Evolutionary conservation across 2,329 filamentous ascomycete genomes (phyloP), one percentile per base, ranked within the genome.

Genomic region (Drechslerella dactyloides): DNA sequence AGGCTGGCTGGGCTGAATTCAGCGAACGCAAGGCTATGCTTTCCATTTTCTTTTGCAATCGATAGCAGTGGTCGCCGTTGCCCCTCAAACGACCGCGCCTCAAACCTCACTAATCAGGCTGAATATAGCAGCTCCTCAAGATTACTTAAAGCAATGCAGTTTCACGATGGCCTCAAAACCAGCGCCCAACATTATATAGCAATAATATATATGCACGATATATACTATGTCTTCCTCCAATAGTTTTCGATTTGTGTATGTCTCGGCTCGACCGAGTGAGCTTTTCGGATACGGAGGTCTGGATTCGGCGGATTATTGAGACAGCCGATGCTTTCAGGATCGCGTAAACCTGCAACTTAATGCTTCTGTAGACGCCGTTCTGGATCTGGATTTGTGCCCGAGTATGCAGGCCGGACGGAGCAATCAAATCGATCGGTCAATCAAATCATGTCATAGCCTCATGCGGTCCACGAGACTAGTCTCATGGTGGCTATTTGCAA

Each of bases 301-400:
- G 15, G 15, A 19, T 19, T 10, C 6, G 44, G 17, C 4, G 3
- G 40, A 17, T 6, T 5, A 44, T 48, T 48, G 44, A 48, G 19
- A 48, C 44, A 48, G 17, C 11, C n/a, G 44, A 48, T 17, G 44
- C 2, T 48, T 48, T 48, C 21, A 48, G 44, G 44, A 21, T 48
- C 44, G 19, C 44, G 19, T 48, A 19, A 42, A 42, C 5, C 15
- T 42, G 13, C 37, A 15, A 4, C 4, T 15, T 17, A 42, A 17
- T 15, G 37, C 11, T 4, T 33, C 27, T 33, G 8, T 3, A 33
- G 27, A 33, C 27, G 27, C 27, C 27, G 27, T 33, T 33, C 27
- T 33, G 8, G 27, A 33, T 33, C 3, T 33, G 8, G 27, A 33
- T 33, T 4, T 3, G 8, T 33, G 8, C n/a, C n/a, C 8, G 27